Percentiles rank a stretch among this genome's conserved stretches.
Conservation (phyloP, 192 early-diverging fungal species). For the Backusella tarrabulga region DNA sequence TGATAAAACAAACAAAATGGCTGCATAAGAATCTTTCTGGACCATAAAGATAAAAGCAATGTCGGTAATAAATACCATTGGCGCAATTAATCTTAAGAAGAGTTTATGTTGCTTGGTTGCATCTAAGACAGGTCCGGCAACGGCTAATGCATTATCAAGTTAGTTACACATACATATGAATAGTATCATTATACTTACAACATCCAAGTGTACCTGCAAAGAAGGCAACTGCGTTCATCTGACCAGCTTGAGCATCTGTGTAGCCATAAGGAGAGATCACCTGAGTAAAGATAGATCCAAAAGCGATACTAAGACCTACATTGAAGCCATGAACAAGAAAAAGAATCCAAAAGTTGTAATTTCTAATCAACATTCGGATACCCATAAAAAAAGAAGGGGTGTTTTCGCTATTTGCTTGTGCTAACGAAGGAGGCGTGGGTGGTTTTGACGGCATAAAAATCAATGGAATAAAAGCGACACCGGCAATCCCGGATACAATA, state of each 20-base stretch:
- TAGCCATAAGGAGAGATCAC: constrained; percentile 37
- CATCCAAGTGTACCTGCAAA: constrained; percentile 36
- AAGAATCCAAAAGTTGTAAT: constrained; percentile 34
- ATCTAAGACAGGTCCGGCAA: constrained; percentile 37
- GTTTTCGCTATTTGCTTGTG: neutral
- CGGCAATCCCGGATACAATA: constrained; percentile 23
- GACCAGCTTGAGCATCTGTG: constrained; percentile 37
- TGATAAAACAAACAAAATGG: constrained; percentile 28
- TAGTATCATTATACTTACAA: constrained; percentile 18
- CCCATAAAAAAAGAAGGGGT: constrained; percentile 29
- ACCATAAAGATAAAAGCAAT: constrained; percentile 35
- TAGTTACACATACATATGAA: neutral
- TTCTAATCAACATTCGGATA: constrained; percentile 22
- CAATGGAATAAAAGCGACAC: constrained; percentile 21
- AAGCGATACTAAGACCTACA: constrained; percentile 35
- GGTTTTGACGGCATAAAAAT: constrained; percentile 36
- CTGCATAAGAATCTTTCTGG: constrained; percentile 27
- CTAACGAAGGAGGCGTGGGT: constrained; percentile 28
- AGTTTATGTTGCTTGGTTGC: constrained; percentile 33
- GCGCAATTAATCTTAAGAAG: constrained; percentile 27
- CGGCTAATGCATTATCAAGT: constrained; percentile 16
- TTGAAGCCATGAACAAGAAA: constrained; percentile 36
- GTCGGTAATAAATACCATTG: constrained; percentile 31
- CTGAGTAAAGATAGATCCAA: constrained; percentile 35
- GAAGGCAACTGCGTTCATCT: constrained; percentile 32